Conservation (phyloP, 176 grass and related monocot species). For the Themeda triandra region DNA sequence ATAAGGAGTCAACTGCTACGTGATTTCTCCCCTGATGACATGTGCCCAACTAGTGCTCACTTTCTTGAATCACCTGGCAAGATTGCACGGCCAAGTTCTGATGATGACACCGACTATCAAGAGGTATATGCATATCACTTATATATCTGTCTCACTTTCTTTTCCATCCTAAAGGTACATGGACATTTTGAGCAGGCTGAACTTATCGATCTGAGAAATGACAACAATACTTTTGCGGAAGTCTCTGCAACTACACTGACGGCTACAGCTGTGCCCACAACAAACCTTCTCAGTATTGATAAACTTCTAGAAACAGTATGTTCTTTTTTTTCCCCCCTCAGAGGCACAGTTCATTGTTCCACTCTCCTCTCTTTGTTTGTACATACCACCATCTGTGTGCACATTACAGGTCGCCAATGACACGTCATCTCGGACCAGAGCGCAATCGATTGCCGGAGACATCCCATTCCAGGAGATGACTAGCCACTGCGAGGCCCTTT, state of each 20-base stretch:
- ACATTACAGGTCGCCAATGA: slow-evolving; percentile 44
- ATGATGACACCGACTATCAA: slow-evolving; percentile 42
- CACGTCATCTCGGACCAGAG: slow-evolving; percentile 24
- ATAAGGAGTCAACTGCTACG: slow-evolving; percentile 71
- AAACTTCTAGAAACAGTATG: slow-evolving; percentile 91
- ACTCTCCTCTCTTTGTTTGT: not conserved
- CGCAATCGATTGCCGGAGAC: slow-evolving; percentile 41
- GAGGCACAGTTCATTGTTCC: not conserved
- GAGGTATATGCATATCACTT: slow-evolving; percentile 31
- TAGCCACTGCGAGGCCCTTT: slow-evolving; percentile 70
- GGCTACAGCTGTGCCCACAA: slow-evolving; percentile 28
- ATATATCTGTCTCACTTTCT: not conserved
- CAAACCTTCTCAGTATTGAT: slow-evolving; percentile 73
- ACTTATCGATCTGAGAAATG: slow-evolving; percentile 39
- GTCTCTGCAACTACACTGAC: slow-evolving; percentile 45
- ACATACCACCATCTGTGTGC: not conserved
- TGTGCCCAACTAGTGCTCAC: slow-evolving; percentile 64
- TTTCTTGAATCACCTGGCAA: slow-evolving; percentile 49
- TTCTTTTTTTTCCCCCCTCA: not conserved
- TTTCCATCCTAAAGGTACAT: slow-evolving; percentile 5
- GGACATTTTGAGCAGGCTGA: slow-evolving; percentile 44
- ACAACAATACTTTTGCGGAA: slow-evolving; percentile 64
- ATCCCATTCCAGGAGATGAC: slow-evolving; percentile 74
- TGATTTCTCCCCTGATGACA: slow-evolving; percentile 90
- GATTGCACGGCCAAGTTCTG: slow-evolving; percentile 29